Base-by-base conservation (phyloP, 805 yeast genomes). In the Debaryomyces hansenii region DNA sequence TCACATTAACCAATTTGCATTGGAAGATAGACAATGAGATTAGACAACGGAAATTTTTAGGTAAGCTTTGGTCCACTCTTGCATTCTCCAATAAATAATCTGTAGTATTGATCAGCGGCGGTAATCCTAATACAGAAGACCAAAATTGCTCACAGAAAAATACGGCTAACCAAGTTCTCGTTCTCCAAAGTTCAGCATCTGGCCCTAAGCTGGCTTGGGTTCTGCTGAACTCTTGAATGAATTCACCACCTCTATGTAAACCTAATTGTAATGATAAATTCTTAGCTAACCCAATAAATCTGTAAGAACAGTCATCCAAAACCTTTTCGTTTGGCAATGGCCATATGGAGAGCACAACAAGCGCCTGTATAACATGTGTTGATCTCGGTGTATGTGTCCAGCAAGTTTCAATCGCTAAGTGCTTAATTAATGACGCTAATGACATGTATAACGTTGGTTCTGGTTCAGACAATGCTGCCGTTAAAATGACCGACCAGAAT, bases 361-460 rank as follows among this genome's bases (percentile, higher is more conserved):
- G 70, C 0, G 97, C 96, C 60, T 91, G 97, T 6, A 91, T 89
- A 34, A 91, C 91, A 63, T 91, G 96, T 0, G 97, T 88, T 2
- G 96, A 87, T 59, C 97, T 77, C 2, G 97, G 97, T 0, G 97
- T 91, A 47, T 91, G 73, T 41, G 90, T 82, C 95, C 96, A 89
- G 66, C 96, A 90, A 0, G 95, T 88, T 58, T 88, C 96, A 44
- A 89, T 89, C 0, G 96, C 96, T 54, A 90, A 69, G 58, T 88
- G 94, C 58, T 87, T 88, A 54, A 91, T 87, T 36, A 89, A 72
- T 1, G 88, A 80, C 12, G 94, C 85, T 39, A 90, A 70, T 24
- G 85, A 77, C 64, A 81, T 80, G 70, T 91, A 91, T 39, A 90
- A 62, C 0, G 87, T 76, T 3, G 97, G 96, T 41, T 87, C 92